Percentiles rank a stretch among this genome's conserved stretches.
phyloP scores from a whole-genome alignment of 2,329 filamentous ascomycete genomes.

The Fusarium agapanthi region DNA sequence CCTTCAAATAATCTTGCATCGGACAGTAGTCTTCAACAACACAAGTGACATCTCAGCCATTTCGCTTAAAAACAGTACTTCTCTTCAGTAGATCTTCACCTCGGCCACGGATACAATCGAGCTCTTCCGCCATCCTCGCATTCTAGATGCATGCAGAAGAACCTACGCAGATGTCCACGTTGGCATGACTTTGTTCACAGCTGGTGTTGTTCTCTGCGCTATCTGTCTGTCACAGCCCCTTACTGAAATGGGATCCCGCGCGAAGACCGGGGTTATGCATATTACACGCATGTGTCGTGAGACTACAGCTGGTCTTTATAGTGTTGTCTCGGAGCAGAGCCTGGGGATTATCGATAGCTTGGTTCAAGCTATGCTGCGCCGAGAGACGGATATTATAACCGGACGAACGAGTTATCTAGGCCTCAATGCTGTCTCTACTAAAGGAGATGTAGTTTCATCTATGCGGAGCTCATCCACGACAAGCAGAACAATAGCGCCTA shows the following conservation, averaged over 20 bases:
- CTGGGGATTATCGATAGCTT: background rate
- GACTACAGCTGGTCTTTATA: background rate
- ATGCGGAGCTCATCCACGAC: rapidly evolving
- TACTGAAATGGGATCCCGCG: background rate
- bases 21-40: background rate
- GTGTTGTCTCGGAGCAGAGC: background rate
- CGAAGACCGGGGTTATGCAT: rapidly evolving
- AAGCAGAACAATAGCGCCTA: background rate
- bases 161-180: background rate
- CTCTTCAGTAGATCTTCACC: background rate
- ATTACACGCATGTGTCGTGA: background rate
- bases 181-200: background rate
- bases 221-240: background rate
- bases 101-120: background rate
- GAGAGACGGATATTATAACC: background rate
- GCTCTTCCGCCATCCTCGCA: rapidly evolving
- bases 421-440: rapidly evolving
- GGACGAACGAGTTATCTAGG: background rate
- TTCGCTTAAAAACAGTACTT: rapidly evolving
- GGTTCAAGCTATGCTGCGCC: background rate
- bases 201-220: background rate
- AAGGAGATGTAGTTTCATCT: too few relatives aligned
- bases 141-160: background rate
- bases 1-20: rapidly evolving
- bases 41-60: background rate